Base-by-base conservation (phyloP, 306 rosid species). In the Pterocarpus santalinus region DNA sequence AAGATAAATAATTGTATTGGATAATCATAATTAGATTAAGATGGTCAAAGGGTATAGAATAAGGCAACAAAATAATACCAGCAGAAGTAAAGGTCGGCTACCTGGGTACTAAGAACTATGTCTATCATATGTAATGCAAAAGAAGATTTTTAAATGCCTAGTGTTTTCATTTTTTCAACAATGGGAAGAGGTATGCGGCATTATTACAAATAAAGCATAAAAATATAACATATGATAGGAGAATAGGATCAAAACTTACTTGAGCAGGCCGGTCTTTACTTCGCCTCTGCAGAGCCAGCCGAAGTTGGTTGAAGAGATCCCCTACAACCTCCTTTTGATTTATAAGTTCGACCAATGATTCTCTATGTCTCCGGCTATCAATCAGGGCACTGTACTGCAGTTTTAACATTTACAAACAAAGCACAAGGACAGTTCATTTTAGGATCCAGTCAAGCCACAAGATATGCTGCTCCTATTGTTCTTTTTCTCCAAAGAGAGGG, bases 221-320 rank as follows among this genome's bases (percentile, higher is more conserved):
- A 64, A 49, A 43, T 32, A 3, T 46, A 17, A 64, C 11, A 46
- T 36, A 35, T 28, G 55, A 66, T 73, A 63, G 39, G 73, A 55
- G 14, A 70, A 41, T 69, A 44, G 65, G 69, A 65, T 28, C 86
- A 73, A 78, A 81, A 68, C 93, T 87, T 90, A 95, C 99, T 82
- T 95, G 99, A 85, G 99, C 99, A 77, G 99, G 99, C 38, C 99
- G 96, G 33, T 78, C 93, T 69, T 84, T 82, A 65, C 66, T 79
- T 51, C 97, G 94, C 88, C 99, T 95, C 73, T 95, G 99, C 51
- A 87, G 77, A 63, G 99, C 99, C 52, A 95, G 93, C 73, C 99
- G 97, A 75, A 93, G 96, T 86, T 95, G 99, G 85, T 95, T 93
- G 76, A 95, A 95, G 79, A 90, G 97, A 88, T 95, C 98, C 53